Evolutionary conservation across 805 yeast genomes (phyloP).

Genomic region (Metschnikowia borealis): DNA sequence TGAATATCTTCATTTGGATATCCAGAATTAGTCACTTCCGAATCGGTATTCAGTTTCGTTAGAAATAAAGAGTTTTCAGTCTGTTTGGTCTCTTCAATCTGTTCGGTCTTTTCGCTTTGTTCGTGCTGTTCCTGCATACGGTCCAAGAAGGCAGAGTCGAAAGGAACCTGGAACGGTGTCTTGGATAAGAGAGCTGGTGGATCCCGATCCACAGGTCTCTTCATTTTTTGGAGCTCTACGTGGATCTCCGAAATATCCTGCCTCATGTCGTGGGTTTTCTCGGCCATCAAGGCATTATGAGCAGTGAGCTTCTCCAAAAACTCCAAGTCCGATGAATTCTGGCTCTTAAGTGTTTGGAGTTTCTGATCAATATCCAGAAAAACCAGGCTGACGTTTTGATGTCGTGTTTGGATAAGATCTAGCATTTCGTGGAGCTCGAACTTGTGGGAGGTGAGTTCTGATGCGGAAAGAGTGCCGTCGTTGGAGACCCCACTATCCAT

Average conservation of each 20-base stretch:
- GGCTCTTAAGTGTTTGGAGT: conserved; percentile 9
- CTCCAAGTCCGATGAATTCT: conserved; percentile 13
- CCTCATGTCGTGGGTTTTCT: conserved; percentile 14
- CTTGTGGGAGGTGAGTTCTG: neutral
- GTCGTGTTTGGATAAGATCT: conserved; percentile 10
- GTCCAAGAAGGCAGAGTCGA: conserved; percentile 2
- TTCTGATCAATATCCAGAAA: conserved; percentile 8
- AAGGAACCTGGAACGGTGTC: neutral
- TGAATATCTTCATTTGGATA: too few species aligned
- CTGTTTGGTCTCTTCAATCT: too few species aligned
- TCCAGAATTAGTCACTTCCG: too few species aligned
- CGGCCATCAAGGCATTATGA: conserved; percentile 15
- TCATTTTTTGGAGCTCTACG: conserved; percentile 7
- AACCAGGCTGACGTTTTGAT: conserved; percentile 6
- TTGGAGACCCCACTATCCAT: conserved; percentile 16
- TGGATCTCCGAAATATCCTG: conserved; percentile 10
- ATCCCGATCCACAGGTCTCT: neutral
- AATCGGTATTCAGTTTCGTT: too few species aligned
- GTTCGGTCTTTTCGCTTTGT: too few species aligned
- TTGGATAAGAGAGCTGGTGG: neutral
- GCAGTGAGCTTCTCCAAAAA: conserved; percentile 13
- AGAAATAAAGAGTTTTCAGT: too few species aligned
- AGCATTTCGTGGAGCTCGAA: conserved; percentile 13
- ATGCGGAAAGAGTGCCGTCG: neutral
- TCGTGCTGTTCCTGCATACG: neutral